These are phyloP conservation scores for Pseudogymnoascus verrucosus DNA, from an alignment of 2,329 filamentous ascomycete species.

Conservation along the genomic window DNA sequence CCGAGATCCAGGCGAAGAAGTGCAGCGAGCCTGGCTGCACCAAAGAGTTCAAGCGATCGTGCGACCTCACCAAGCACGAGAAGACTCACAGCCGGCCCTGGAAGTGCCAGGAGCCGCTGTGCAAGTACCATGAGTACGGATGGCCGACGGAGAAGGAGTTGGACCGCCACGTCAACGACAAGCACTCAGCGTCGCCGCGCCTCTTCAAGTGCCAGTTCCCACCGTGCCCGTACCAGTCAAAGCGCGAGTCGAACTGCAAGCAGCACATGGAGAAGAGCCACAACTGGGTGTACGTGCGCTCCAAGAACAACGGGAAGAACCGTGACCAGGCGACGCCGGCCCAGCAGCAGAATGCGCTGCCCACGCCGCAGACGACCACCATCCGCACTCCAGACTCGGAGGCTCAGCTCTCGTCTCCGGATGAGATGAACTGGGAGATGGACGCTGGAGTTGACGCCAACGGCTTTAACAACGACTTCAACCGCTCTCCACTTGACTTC, in stretches of 20 bases:
- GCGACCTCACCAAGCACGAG: slow-evolving; percentile 94
- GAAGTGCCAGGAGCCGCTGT: slow-evolving; percentile 76
- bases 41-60: slow-evolving; percentile 94
- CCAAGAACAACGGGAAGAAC: slow-evolving; percentile 81
- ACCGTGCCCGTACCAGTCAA: slow-evolving; percentile 87
- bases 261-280: slow-evolving; percentile 99
- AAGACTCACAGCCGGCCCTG: slow-evolving; percentile 95
- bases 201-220: slow-evolving; percentile 78
- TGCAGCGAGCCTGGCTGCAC: slow-evolving; percentile 70
- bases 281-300: slow-evolving; percentile 81
- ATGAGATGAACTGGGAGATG: slow-evolving; percentile 21
- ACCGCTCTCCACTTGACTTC: slow-evolving; percentile 35
- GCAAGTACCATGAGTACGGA: slow-evolving; percentile 84
- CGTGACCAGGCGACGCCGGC: slow-evolving; percentile 33
- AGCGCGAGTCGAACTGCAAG: slow-evolving; percentile 94
- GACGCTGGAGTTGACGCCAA: neutral
- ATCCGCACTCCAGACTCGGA: slow-evolving; percentile 52
- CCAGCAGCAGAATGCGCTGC: slow-evolving; percentile 41
- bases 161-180: slow-evolving; percentile 93
- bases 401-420: slow-evolving; percentile 22
- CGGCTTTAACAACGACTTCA: slow-evolving; percentile 27
- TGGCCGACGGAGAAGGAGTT: slow-evolving; percentile 98
- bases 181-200: slow-evolving; percentile 72
- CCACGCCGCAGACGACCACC: slow-evolving; percentile 50
- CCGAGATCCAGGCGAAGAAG: slow-evolving; percentile 71